Evolutionary conservation across 495 filamentous ascomycete species (phyloP).

Genomic region (Aspergillus hancockii): DNA sequence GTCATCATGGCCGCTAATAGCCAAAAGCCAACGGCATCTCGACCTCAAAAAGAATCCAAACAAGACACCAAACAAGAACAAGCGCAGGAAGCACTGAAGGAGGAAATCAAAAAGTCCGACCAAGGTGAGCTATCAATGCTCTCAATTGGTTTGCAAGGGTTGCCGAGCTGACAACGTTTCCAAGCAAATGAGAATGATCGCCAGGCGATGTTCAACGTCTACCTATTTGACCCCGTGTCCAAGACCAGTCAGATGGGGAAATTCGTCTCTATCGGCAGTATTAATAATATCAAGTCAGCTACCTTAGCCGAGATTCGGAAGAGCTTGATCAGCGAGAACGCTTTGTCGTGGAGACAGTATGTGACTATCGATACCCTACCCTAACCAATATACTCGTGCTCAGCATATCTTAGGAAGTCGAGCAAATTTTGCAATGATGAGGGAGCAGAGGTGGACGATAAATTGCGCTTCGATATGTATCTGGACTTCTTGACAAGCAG

Average conservation of each 20-base stretch:
- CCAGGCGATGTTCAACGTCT: background rate
- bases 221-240: background rate
- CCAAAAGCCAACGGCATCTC: too few species aligned
- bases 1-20: too few species aligned
- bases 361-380: background rate
- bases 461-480: slow-evolving; percentile 4
- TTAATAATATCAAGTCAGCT: background rate
- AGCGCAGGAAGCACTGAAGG: too few species aligned
- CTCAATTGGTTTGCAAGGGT: too few species aligned
- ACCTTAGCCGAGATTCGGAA: background rate
- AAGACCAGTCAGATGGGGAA: background rate
- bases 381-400: background rate
- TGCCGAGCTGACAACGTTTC: too few species aligned
- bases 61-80: too few species aligned
- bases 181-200: background rate
- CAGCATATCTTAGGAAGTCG: background rate
- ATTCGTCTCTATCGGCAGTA: background rate
- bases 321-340: background rate
- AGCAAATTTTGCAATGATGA: slow-evolving; percentile 11
- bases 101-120: too few species aligned
- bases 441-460: background rate
- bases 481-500: slow-evolving; percentile 6
- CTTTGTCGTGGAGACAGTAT: slow-evolving; percentile 7
- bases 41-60: too few species aligned
- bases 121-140: too few species aligned